Conservation (phyloP, 192 early-diverging fungal species). For the Coemansia sp. region DNA sequence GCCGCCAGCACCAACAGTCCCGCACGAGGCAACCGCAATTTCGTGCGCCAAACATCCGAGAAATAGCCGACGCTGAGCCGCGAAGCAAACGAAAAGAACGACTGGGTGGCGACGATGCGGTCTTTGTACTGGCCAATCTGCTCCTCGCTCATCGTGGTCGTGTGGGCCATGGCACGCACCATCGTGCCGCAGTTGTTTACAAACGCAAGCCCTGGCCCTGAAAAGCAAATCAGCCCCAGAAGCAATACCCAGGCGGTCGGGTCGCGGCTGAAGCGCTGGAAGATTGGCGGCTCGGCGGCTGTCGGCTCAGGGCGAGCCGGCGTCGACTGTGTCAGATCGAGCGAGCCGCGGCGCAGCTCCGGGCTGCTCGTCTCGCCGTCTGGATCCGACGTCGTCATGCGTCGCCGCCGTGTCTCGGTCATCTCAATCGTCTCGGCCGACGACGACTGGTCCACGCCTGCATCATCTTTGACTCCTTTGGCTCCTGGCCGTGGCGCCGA, state of each 20-base stretch:
- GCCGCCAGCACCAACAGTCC: conserved; percentile 32
- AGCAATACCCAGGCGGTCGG: conserved; percentile 42
- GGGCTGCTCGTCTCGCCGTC: conserved; percentile 1
- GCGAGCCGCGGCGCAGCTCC: not conserved
- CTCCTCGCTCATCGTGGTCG: conserved; percentile 20
- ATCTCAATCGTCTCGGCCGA: conserved; percentile 32
- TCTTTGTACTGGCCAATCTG: conserved; percentile 47
- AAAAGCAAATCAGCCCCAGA: conserved; percentile 45
- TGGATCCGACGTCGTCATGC: conserved; percentile 25
- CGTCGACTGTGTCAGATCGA: not conserved
- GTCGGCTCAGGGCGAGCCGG: not conserved
- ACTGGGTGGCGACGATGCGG: conserved; percentile 51
- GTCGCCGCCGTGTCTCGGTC: conserved; percentile 37
- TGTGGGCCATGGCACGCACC: conserved; percentile 46
- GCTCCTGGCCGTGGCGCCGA: not conserved
- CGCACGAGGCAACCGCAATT: conserved; percentile 38
- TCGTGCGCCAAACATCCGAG: conserved; percentile 47
- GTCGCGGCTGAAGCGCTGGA: conserved; percentile 26
- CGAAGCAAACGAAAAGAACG: conserved; percentile 49
- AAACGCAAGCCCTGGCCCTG: conserved; percentile 46
- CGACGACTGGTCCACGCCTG: too few relatives aligned
- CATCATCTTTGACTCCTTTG: not conserved
- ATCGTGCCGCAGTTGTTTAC: conserved; percentile 54
- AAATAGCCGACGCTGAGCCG: conserved; percentile 41
- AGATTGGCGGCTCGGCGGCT: not conserved